Evolutionary conservation across 805 yeast species (phyloP), one percentile per base, ranked within the genome.

Genomic region (Lipomyces chichibuensis): DNA sequence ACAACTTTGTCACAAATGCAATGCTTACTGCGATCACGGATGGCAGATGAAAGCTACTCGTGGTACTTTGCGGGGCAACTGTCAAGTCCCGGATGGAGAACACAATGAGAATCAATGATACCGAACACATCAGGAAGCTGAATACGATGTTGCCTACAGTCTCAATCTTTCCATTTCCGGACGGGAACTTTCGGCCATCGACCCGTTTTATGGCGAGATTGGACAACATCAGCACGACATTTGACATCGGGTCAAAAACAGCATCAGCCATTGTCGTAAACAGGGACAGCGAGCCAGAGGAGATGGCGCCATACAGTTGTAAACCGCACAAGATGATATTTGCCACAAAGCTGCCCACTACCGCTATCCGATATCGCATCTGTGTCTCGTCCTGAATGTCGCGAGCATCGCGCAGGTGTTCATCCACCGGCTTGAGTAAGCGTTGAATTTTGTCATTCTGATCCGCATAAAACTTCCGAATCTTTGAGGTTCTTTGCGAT

Each of bases 191-290:
- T 13, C 63, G 35, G 17, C 58, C 23, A 51, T 62, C 59, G 27
- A 62, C 65, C 51, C 35, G 49, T 17, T n/a, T 27, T 20, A 62
- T 62, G 13, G 68, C 65, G 20, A 55, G 60, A 49, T 65, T 56
- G 55, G 68, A 20, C 43, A 62, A 13, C 14, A 65, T 23, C 53
- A 65, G 62, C 17, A 58, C 43, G 57, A 65, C 37, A 23, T 65
- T 65, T 14, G 65, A 62, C 54, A 65, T 25, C 35, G 68, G 68
- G 49, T 65, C 68, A 37, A 65, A 65, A 17, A 65, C 43, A 14
- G 68, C 57, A 33, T 65, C 68, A 13, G 68, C 68, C 68, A 65
- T 65, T 6, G 68, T 65, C 20, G 68, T 62, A 58, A 65, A 62
- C 35, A 65, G 62, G 13, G 68, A 65, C 35, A 65, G 65, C n/a